Conservation (phyloP, 2,329 filamentous ascomycete genomes). For the Lasiodiplodia gonubiensis region DNA sequence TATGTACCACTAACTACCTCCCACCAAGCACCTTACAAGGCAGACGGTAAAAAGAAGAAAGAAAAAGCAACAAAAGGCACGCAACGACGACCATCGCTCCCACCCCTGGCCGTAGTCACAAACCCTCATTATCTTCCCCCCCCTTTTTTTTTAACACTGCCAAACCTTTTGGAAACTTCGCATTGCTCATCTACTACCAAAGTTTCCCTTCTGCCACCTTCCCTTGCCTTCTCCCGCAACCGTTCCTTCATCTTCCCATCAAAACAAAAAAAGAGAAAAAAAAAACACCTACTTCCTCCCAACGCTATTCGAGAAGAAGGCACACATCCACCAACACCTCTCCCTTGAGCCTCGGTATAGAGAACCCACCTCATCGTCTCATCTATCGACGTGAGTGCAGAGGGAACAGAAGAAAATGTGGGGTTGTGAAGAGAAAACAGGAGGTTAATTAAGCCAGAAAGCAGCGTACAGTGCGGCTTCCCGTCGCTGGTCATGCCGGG, state of each 20-base stretch:
- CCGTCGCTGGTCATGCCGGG: constrained; percentile 1
- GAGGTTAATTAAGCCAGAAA: neutral
- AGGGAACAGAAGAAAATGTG: neutral
- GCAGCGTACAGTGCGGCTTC: neutral
- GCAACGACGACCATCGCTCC: neutral
- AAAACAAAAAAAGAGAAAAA: neutral
- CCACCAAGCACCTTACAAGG: neutral
- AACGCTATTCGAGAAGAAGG: neutral
- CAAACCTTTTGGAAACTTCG: neutral
- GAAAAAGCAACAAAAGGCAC: neutral
- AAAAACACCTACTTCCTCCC: neutral
- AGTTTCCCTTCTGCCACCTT: neutral
- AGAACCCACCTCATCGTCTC: neutral
- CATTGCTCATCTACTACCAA: neutral
- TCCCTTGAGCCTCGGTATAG: neutral
- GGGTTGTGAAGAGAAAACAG: neutral
- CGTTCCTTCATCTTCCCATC: neutral
- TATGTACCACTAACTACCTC: constrained; percentile 1
- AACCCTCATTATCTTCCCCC: neutral
- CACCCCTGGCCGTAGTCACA: neutral
- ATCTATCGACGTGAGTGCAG: constrained; percentile 4
- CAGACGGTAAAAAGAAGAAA: neutral
- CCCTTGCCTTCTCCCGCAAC: neutral
- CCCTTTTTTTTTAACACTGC: too few species aligned
- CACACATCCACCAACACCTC: neutral